These are phyloP conservation scores for Arxiozyma telluris DNA, from an alignment of 1,139 yeast genomes.

Conservation along the genomic window DNA sequence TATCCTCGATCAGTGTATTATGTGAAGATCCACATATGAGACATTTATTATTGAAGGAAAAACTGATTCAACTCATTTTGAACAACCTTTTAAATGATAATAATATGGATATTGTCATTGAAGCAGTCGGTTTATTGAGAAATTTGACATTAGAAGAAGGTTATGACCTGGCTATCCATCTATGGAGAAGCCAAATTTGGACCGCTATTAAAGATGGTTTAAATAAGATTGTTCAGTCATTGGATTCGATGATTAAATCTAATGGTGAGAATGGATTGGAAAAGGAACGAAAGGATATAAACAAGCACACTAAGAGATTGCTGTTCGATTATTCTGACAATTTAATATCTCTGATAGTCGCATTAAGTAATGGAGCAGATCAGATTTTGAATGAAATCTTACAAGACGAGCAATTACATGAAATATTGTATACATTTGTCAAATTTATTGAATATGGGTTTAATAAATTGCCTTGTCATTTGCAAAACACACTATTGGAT, in stretches of 20 bases:
- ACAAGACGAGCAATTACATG: slow-evolving; percentile 31
- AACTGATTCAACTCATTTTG: slow-evolving; percentile 53
- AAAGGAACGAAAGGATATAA: slow-evolving; percentile 34
- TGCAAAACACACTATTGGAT: slow-evolving; percentile 49
- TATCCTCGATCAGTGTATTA: slow-evolving; percentile 62
- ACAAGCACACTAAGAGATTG: slow-evolving; percentile 32
- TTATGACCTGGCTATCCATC: slow-evolving; percentile 63
- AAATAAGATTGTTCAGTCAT: slow-evolving; percentile 41
- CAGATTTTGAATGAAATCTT: slow-evolving; percentile 48
- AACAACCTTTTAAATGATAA: slow-evolving; percentile 58
- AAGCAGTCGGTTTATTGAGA: slow-evolving; percentile 70
- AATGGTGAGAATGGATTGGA: slow-evolving; percentile 33
- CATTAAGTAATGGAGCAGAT: slow-evolving; percentile 57
- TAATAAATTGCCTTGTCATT: slow-evolving; percentile 33
- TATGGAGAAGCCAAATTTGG: slow-evolving; percentile 78
- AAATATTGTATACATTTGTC: slow-evolving; percentile 38
- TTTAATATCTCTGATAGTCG: slow-evolving; percentile 57
- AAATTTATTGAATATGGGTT: slow-evolving; percentile 33
- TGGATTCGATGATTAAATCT: slow-evolving; percentile 35
- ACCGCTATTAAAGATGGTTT: slow-evolving; percentile 45
- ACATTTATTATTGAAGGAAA: slow-evolving; percentile 56
- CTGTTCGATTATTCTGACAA: slow-evolving; percentile 67
- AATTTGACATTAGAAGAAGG: slow-evolving; percentile 82
- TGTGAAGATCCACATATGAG: slow-evolving; percentile 64
- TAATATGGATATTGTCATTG: slow-evolving; percentile 68